These are phyloP conservation scores for Aspergillus pseudoviridinutans DNA, from an alignment of 2,329 filamentous ascomycete genomes.

Conservation along the genomic window DNA sequence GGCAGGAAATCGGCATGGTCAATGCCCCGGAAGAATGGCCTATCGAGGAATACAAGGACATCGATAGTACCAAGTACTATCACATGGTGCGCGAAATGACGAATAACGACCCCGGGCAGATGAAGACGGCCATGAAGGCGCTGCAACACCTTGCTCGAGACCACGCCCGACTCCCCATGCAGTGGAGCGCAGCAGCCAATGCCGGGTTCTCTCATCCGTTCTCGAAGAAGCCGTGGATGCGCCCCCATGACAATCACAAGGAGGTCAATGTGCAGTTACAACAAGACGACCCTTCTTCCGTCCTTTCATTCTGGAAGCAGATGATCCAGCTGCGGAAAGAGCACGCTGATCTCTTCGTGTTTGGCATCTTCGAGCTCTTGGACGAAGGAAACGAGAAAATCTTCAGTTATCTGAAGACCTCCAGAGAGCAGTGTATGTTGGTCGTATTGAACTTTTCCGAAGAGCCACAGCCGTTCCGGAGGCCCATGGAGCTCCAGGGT, in stretches of 20 bases:
- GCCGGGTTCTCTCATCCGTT: slow-evolving; percentile 59
- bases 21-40: slow-evolving; percentile 59
- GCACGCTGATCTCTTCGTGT: slow-evolving; percentile 60
- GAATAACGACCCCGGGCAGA: slow-evolving; percentile 38
- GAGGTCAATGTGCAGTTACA: slow-evolving; percentile 50
- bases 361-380: slow-evolving; percentile 59
- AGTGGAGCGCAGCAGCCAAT: slow-evolving; percentile 59
- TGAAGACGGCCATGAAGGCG: slow-evolving; percentile 45
- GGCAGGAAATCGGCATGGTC: slow-evolving; percentile 64
- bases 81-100: slow-evolving; percentile 42
- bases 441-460: slow-evolving; percentile 16
- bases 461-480: background rate
- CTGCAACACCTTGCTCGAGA: slow-evolving; percentile 61
- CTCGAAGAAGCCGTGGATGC: slow-evolving; percentile 61
- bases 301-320: slow-evolving; percentile 58
- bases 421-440: background rate
- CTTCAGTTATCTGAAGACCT: slow-evolving; percentile 39
- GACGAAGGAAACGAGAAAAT: slow-evolving; percentile 48
- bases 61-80: slow-evolving; percentile 56
- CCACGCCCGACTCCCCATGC: slow-evolving; percentile 67
- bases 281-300: slow-evolving; percentile 39
- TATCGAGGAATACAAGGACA: slow-evolving; percentile 64
- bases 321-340: slow-evolving; percentile 58
- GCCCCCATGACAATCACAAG: slow-evolving; percentile 54
- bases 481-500: background rate